Evolutionary conservation across 805 yeast genomes (phyloP).

Genomic region (Scheffersomyces spartinae): DNA sequence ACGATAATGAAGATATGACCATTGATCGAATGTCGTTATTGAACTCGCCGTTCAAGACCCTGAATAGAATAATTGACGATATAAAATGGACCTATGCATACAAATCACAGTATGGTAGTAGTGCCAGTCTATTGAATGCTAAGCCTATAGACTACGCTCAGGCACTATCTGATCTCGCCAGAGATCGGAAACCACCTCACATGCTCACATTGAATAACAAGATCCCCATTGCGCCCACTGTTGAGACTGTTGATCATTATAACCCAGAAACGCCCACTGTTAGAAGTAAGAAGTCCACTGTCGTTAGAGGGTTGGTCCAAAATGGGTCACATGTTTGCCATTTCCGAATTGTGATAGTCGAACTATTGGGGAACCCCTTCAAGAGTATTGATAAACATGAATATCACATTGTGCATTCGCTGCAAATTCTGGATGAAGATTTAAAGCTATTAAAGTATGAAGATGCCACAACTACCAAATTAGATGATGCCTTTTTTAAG

Average conservation of each 20-base stretch:
- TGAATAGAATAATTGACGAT: conserved; percentile 60
- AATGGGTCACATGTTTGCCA: conserved; percentile 11
- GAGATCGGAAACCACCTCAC: conserved; percentile 3
- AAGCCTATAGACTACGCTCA: conserved; percentile 28
- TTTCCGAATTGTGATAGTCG: conserved; percentile 19
- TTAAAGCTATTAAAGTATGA: conserved; percentile 8
- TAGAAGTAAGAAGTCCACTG: conserved; percentile 8
- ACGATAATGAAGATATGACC: too few relatives aligned
- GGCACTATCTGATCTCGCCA: conserved; percentile 8
- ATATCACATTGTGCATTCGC: conserved; percentile 19
- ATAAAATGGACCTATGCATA: conserved; percentile 25
- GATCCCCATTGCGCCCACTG: conserved; percentile 17
- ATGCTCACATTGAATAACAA: conserved; percentile 20
- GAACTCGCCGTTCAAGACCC: conserved; percentile 41
- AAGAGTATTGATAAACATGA: conserved; percentile 19
- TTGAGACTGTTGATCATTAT: conserved; percentile 10
- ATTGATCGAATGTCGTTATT: too few relatives aligned
- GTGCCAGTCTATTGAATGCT: conserved; percentile 13
- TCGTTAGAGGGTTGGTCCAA: conserved; percentile 22
- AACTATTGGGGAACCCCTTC: conserved; percentile 10
- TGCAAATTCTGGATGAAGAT: conserved; percentile 17
- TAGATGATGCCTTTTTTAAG: conserved; percentile 25
- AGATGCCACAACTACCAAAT: conserved; percentile 4
- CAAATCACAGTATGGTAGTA: conserved; percentile 3
- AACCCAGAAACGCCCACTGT: too few relatives aligned